These are phyloP conservation scores for Cokeromyces recurvatus DNA, from an alignment of 371 early-diverging fungal species.

Conservation along the genomic window DNA sequence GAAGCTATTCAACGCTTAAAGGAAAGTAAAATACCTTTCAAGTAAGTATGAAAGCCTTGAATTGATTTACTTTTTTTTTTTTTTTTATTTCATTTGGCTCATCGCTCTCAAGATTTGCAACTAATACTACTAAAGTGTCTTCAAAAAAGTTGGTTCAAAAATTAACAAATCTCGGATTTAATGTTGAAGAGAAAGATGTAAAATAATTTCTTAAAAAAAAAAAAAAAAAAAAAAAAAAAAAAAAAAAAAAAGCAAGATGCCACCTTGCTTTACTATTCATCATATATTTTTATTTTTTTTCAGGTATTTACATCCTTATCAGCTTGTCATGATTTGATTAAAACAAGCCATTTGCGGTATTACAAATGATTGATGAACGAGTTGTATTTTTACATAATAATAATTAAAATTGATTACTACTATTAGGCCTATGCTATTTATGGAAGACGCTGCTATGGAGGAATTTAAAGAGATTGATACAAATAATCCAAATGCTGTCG, in stretches of 20 bases:
- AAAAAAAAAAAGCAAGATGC: too few species aligned
- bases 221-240: background rate
- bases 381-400: too few species aligned
- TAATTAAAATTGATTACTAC: background rate
- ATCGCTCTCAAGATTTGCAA: slow-evolving; percentile 72
- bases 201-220: too few species aligned
- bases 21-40: slow-evolving; percentile 49
- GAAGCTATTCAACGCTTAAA: slow-evolving; percentile 63
- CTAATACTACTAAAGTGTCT: slow-evolving; percentile 83
- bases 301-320: slow-evolving; percentile 79
- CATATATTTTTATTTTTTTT: too few species aligned
- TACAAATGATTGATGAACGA: background rate
- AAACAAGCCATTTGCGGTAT: slow-evolving; percentile 42
- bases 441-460: slow-evolving; percentile 68
- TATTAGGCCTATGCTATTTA: slow-evolving; percentile 65
- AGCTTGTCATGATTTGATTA: slow-evolving; percentile 63
- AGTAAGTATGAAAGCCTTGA: slow-evolving; percentile 15
- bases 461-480: slow-evolving; percentile 63
- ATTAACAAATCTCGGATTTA: slow-evolving; percentile 61
- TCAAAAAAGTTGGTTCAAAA: slow-evolving; percentile 47
- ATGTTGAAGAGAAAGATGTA: slow-evolving; percentile 60
- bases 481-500: slow-evolving; percentile 66
- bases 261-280: too few species aligned
- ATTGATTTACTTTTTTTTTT: too few species aligned
- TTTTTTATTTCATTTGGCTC: too few species aligned